A percentile compares a stretch with the other conserved stretches of the same genome.
phyloP scores from a whole-genome alignment of 1,139 yeast species.

The Magnusiomyces clavatus region DNA sequence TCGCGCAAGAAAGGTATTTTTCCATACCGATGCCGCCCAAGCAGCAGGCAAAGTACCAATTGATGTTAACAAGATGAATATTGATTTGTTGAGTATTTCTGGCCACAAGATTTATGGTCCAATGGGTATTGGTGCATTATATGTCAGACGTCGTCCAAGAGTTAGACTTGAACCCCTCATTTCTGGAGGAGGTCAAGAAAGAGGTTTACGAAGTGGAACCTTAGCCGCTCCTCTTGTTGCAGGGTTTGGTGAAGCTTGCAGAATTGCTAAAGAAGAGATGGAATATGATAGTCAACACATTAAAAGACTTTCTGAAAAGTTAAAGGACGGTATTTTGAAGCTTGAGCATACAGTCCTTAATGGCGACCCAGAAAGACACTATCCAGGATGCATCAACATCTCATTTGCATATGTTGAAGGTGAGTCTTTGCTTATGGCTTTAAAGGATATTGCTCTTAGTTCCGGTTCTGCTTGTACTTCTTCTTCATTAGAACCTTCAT shows the following conservation, averaged over 20 bases:
- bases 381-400: slow-evolving; percentile 91
- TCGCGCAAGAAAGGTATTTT: slow-evolving; percentile 77
- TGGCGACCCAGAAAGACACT: slow-evolving; percentile 68
- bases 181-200: slow-evolving; percentile 98
- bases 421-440: slow-evolving; percentile 93
- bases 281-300: slow-evolving; percentile 70
- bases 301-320: slow-evolving; percentile 57
- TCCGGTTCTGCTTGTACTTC: slow-evolving; percentile 99
- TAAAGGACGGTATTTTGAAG: slow-evolving; percentile 62
- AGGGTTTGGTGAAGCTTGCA: slow-evolving; percentile 97
- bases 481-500: slow-evolving; percentile 95
- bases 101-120: slow-evolving; percentile 98
- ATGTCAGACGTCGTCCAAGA: slow-evolving; percentile 95
- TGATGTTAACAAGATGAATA: slow-evolving; percentile 89
- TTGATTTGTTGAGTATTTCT: slow-evolving; percentile 86
- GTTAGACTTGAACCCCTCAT: slow-evolving; percentile 93
- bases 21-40: slow-evolving; percentile 99
- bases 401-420: slow-evolving; percentile 98
- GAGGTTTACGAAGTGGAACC: slow-evolving; percentile 96
- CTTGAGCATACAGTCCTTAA: slow-evolving; percentile 86
- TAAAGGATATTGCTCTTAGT: slow-evolving; percentile 90
- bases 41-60: slow-evolving; percentile 91
- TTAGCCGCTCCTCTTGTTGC: slow-evolving; percentile 91
- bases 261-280: slow-evolving; percentile 68
- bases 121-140: slow-evolving; percentile 94